phyloP scores from a whole-genome alignment of 208 protist genomes.

The Acanthamoeba culbertsoni region DNA sequence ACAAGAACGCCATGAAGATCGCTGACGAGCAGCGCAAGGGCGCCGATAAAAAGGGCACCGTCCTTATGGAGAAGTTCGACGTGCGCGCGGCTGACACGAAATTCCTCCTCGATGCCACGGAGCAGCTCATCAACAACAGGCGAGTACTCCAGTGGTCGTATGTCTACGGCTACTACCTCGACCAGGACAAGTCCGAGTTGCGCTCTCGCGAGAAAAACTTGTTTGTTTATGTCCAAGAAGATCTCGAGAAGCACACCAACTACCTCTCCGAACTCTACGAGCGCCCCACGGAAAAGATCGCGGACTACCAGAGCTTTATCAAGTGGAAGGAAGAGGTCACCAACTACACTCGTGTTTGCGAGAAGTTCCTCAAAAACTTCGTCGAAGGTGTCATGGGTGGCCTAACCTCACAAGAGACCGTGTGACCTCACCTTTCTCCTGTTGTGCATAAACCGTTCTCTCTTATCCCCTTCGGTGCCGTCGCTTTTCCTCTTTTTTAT shows the following conservation, averaged over 20 bases:
- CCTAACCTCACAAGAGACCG: constrained; percentile 44
- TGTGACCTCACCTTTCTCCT: not conserved
- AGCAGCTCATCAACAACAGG: constrained; percentile 71
- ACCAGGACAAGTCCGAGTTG: constrained; percentile 63
- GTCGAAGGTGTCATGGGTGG: constrained; percentile 72
- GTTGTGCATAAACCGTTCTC: not conserved
- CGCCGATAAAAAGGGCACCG: constrained; percentile 65
- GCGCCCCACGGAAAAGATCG: constrained; percentile 71
- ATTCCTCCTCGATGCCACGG: constrained; percentile 74
- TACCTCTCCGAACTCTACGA: constrained; percentile 75
- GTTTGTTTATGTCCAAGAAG: constrained; percentile 79
- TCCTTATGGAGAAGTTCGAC: constrained; percentile 71
- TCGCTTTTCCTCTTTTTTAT: not conserved
- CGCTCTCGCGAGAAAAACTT: constrained; percentile 67
- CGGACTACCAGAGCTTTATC: constrained; percentile 76
- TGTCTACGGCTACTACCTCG: constrained; percentile 77
- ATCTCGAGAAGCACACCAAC: constrained; percentile 80
- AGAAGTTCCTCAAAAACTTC: constrained; percentile 68
- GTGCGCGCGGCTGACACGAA: constrained; percentile 75
- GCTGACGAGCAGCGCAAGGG: constrained; percentile 73
- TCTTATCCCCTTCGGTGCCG: not conserved
- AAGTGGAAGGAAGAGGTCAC: constrained; percentile 79
- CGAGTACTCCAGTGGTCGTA: constrained; percentile 77
- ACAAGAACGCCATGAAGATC: constrained; percentile 72
- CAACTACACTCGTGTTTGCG: constrained; percentile 76